Evolutionary conservation across 2,329 filamentous ascomycete genomes (phyloP).

Genomic region (Fusarium pilosicola): DNA sequence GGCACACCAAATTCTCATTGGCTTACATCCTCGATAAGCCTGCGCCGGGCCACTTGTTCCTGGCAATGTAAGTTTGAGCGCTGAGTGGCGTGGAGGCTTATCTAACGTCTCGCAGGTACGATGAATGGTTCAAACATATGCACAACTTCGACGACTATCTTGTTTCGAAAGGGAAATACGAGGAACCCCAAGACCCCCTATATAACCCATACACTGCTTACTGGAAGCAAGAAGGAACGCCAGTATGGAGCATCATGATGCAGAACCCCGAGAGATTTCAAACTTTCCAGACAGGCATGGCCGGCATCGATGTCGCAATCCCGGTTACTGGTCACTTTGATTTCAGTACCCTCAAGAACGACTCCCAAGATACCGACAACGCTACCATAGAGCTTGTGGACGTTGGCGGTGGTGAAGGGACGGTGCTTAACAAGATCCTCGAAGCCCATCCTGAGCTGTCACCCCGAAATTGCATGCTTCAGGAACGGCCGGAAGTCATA

Average conservation of each 20-base stretch:
- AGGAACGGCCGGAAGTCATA: constrained; percentile 44
- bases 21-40: constrained; percentile 44
- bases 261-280: constrained; percentile 44
- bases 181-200: constrained; percentile 44
- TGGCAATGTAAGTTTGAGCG: constrained; percentile 39
- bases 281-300: constrained; percentile 47
- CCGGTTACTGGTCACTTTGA: constrained; percentile 48
- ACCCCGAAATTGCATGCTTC: constrained; percentile 40
- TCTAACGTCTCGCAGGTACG: constrained; percentile 40
- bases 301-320: constrained; percentile 48
- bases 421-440: constrained; percentile 45
- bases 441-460: constrained; percentile 42
- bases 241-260: constrained; percentile 49
- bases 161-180: constrained; percentile 32
- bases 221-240: constrained; percentile 48
- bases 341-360: constrained; percentile 43
- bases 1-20: constrained; percentile 47
- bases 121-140: constrained; percentile 49
- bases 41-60: constrained; percentile 45
- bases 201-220: constrained; percentile 47
- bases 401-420: constrained; percentile 46
- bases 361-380: constrained; percentile 15
- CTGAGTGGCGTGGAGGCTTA: not conserved
- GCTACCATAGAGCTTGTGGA: constrained; percentile 45
- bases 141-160: constrained; percentile 49